Evolutionary conservation across 768 basidiomycete genomes (phyloP).

Genomic region (Suillus sp.): DNA sequence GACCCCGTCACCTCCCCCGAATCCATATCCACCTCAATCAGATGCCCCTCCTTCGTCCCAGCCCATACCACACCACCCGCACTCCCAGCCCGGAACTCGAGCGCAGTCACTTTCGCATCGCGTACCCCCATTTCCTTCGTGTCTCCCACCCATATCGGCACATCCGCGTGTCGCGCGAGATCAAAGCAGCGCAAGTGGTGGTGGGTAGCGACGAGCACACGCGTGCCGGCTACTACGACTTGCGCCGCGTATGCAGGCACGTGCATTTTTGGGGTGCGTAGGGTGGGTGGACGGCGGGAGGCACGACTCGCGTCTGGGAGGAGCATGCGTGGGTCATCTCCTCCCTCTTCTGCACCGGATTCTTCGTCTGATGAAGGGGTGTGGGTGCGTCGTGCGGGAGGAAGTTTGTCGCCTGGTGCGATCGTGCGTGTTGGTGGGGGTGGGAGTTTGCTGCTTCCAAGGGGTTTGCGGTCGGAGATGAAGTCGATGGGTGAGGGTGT

Average conservation of each 20-base stretch:
- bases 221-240: slow-evolving; percentile 56
- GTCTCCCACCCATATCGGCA: slow-evolving; percentile 54
- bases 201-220: slow-evolving; percentile 57
- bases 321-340: slow-evolving; percentile 49
- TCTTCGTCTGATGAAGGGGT: slow-evolving; percentile 53
- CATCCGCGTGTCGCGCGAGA: slow-evolving; percentile 42
- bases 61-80: slow-evolving; percentile 73
- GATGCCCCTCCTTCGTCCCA: slow-evolving; percentile 87
- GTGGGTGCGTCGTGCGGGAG: slow-evolving; percentile 53
- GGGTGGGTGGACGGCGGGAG: slow-evolving; percentile 52
- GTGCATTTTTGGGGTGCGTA: slow-evolving; percentile 52
- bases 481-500: neutral
- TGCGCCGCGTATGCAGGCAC: slow-evolving; percentile 56
- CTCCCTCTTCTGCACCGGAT: slow-evolving; percentile 49
- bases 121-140: slow-evolving; percentile 64
- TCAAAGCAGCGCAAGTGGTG: slow-evolving; percentile 69
- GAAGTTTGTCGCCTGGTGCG: slow-evolving; percentile 67
- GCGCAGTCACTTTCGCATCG: slow-evolving; percentile 69
- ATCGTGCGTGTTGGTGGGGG: slow-evolving; percentile 80
- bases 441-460: slow-evolving; percentile 45
- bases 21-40: slow-evolving; percentile 79
- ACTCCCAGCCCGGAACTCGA: slow-evolving; percentile 70
- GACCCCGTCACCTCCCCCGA: slow-evolving; percentile 57
- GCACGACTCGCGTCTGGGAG: slow-evolving; percentile 72
- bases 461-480: slow-evolving; percentile 27